Evolutionary conservation across 768 basidiomycete genomes (phyloP).

Genomic region (Leccinum truebloodii): DNA sequence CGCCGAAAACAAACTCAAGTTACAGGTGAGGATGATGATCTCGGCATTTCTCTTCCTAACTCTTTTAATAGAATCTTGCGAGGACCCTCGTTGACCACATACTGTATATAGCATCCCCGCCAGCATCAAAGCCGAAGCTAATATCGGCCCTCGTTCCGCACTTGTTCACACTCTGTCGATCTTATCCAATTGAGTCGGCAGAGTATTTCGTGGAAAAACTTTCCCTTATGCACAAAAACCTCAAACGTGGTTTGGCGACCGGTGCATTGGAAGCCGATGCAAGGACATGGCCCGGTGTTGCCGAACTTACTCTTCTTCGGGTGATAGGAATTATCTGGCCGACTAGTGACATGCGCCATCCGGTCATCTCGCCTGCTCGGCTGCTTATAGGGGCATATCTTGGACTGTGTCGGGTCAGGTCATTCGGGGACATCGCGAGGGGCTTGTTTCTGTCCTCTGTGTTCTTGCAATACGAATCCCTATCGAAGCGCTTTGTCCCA

Average conservation of each 20-base stretch:
- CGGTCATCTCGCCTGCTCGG: constrained; percentile 82
- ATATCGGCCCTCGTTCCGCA: constrained; percentile 75
- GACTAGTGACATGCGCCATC: constrained; percentile 91
- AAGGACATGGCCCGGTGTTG: constrained; percentile 85
- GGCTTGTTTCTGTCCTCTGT: constrained; percentile 90
- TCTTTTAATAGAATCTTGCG: constrained; percentile 56
- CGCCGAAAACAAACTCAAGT: constrained; percentile 86
- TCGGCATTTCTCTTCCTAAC: not conserved
- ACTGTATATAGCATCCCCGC: constrained; percentile 68
- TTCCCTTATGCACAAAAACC: constrained; percentile 90
- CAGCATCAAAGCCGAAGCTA: constrained; percentile 57
- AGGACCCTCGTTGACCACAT: constrained; percentile 87
- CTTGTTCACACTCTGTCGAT: constrained; percentile 70
- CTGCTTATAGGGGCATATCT: constrained; percentile 92
- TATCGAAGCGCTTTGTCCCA: constrained; percentile 86
- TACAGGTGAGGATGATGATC: constrained; percentile 62
- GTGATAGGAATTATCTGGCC: constrained; percentile 86
- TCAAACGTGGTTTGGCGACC: constrained; percentile 75
- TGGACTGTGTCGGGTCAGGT: constrained; percentile 77
- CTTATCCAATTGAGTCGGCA: constrained; percentile 81
- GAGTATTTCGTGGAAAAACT: constrained; percentile 81
- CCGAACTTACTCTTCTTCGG: constrained; percentile 82
- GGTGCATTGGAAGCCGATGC: constrained; percentile 61
- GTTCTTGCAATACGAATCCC: constrained; percentile 77
- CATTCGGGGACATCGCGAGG: constrained; percentile 71